Evolutionary conservation across 768 basidiomycete species (phyloP).

Genomic region (Phlebiopsis flavidoalba): DNA sequence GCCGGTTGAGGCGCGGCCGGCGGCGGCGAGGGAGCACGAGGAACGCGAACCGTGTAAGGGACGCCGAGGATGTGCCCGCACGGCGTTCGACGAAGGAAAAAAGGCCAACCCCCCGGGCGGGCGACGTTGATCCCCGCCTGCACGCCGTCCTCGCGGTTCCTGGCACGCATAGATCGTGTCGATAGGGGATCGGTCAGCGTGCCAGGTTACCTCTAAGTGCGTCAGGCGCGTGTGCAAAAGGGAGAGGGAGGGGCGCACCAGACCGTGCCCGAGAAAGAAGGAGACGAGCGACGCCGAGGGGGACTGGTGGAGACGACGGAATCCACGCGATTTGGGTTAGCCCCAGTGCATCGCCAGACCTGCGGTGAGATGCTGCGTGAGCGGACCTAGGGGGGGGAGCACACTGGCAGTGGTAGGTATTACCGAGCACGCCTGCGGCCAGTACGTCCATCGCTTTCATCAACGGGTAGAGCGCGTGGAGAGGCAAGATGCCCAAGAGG

Average conservation of each 20-base stretch:
- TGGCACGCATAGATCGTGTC: slow-evolving; percentile 78
- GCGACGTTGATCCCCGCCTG: slow-evolving; percentile 71
- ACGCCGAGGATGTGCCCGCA: slow-evolving; percentile 49
- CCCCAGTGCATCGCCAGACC: slow-evolving; percentile 51
- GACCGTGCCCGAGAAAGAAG: slow-evolving; percentile 17
- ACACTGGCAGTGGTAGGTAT: neutral
- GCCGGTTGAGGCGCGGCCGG: slow-evolving; percentile 47
- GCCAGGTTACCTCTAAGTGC: no score
- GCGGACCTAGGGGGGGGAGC: neutral
- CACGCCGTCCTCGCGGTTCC: slow-evolving; percentile 70
- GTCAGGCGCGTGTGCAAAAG: slow-evolving; percentile 14
- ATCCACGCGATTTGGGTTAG: slow-evolving; percentile 44
- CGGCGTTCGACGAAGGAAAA: slow-evolving; percentile 61
- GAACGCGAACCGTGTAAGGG: slow-evolving; percentile 50
- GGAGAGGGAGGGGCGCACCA: slow-evolving; percentile 23
- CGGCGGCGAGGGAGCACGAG: slow-evolving; percentile 42
- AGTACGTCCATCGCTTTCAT: slow-evolving; percentile 52
- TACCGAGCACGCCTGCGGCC: slow-evolving; percentile 59
- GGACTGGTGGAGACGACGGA: slow-evolving; percentile 29
- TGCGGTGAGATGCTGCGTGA: neutral
- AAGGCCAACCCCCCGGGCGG: no score
- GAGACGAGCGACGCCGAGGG: slow-evolving; percentile 5
- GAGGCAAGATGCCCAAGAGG: slow-evolving; percentile 16
- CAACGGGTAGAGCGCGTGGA: slow-evolving; percentile 37
- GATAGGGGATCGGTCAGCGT: slow-evolving; percentile 44